Conservation (phyloP, 129 eudicot species). For the Apium graveolens region DNA sequence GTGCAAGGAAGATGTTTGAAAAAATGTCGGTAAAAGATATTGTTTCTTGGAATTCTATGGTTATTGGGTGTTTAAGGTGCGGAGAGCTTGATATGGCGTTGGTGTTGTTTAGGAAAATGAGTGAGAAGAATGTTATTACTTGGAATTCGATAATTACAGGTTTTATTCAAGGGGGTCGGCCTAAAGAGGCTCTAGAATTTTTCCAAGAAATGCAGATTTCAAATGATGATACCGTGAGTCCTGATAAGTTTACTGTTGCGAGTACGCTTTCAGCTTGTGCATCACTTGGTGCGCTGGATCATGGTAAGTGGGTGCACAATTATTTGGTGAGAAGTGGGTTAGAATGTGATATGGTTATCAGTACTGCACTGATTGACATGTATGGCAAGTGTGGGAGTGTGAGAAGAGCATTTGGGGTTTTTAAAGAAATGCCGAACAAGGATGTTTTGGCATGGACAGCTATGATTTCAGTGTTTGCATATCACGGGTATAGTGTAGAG, state of each 20-base stretch:
- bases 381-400: constrained; percentile 81
- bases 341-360: constrained; percentile 66
- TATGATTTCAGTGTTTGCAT: constrained; percentile 72
- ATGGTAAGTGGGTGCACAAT: constrained; percentile 61
- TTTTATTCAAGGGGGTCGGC: constrained; percentile 59
- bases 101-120: constrained; percentile 44
- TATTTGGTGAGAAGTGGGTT: constrained; percentile 54
- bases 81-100: constrained; percentile 49
- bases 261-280: constrained; percentile 74
- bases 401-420: constrained; percentile 44
- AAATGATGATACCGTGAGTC: constrained; percentile 27
- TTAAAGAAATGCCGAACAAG: constrained; percentile 35
- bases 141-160: constrained; percentile 91
- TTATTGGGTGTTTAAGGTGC: constrained; percentile 48
- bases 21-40: constrained; percentile 57
- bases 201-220: constrained; percentile 51
- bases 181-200: constrained; percentile 48
- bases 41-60: constrained; percentile 62
- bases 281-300: constrained; percentile 60
- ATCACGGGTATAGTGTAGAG: constrained; percentile 55
- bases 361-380: constrained; percentile 79
- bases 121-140: constrained; percentile 37
- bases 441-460: constrained; percentile 89
- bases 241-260: constrained; percentile 71
- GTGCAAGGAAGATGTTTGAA: constrained; percentile 60